Base-by-base conservation (phyloP, 1,284 basidiomycete genomes). In the Sanghuangporus sanghuang region DNA sequence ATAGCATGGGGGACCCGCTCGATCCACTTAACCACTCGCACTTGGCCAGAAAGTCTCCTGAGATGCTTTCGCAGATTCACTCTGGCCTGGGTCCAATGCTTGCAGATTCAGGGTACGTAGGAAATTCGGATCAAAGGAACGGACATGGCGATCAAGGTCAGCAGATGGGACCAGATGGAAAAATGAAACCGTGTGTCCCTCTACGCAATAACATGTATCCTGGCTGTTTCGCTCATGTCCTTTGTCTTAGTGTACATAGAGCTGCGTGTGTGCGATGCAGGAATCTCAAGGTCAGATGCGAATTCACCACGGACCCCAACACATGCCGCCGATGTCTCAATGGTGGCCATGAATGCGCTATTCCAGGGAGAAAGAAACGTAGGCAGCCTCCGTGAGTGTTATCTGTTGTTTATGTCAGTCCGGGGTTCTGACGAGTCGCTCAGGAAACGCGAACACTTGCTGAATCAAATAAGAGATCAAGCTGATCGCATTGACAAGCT, bases 391-490 rank as follows among this genome's bases (percentile, higher is more conserved):
- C 64, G 60, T 64, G 35, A 60, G 63, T 50, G n/a, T 8, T 38
- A 18, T 57, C 39, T 4, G 8, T 21, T 42, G 57, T 39, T 23
- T 35, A 40, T 40, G 16, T 27, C 16, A 46, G 40, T 27, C 36
- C 7, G 1, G 2, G 9, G 39, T 9, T 21, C 9, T 9, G 48
- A 21, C 16, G 32, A 21, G 3, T 40, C 32, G 35, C 48, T 18
- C 35, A 85, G 88, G 50, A 91, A 92, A 80, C 87, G 90, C 14
- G 90, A 92, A 70, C 79, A 87, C 68, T 78, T 93, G 32, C 77
- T 92, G 61, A 85, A 81, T 66, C 79, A 90, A 72, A 92, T 92
- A 64, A 83, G 83, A 49, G 80, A 84, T 40, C 89, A 92, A 68
- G 87, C 88, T 5, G 76, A 81, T 3, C 81, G 87, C 71, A 92